A percentile compares a stretch with the other conserved stretches of the same genome.
phyloP scores from a whole-genome alignment of 129 eudicot genomes.

The Escallonia rubra region DNA sequence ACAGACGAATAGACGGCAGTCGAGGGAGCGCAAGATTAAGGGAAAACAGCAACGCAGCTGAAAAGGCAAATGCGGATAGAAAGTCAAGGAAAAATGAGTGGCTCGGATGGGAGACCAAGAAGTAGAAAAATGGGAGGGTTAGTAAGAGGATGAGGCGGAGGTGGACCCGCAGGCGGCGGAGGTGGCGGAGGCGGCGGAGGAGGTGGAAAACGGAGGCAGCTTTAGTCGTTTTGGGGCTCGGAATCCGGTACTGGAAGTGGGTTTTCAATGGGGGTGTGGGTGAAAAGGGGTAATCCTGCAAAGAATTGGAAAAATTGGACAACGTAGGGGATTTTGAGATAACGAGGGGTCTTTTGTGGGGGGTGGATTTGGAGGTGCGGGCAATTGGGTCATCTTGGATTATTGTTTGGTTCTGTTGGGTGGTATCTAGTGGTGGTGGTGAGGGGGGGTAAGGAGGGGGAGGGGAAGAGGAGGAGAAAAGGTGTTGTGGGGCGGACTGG shows the following conservation, averaged over 20 bases:
- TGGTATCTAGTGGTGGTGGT: not conserved
- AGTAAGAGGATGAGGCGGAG: constrained; percentile 58
- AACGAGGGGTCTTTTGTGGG: constrained; percentile 59
- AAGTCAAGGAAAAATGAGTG: constrained; percentile 79
- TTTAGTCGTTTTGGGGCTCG: constrained; percentile 21
- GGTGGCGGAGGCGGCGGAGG: constrained; percentile 49
- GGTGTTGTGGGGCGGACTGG: constrained; percentile 10
- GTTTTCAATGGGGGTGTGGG: constrained; percentile 24
- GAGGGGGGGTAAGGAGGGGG: constrained; percentile 27
- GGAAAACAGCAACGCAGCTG: constrained; percentile 78
- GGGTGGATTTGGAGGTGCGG: constrained; percentile 42
- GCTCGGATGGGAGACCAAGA: constrained; percentile 77
- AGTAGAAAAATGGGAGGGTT: constrained; percentile 82
- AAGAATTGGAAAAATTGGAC: constrained; percentile 40
- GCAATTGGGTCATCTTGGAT: constrained; percentile 27
- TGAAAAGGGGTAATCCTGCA: constrained; percentile 37
- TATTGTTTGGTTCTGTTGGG: too few relatives aligned
- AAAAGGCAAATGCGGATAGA: constrained; percentile 79
- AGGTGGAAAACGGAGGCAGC: constrained; percentile 30
- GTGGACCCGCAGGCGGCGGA: constrained; percentile 57
- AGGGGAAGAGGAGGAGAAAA: not conserved
- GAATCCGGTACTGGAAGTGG: constrained; percentile 19
- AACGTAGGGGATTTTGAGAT: constrained; percentile 49
- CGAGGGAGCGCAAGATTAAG: constrained; percentile 80
- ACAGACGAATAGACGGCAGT: constrained; percentile 67